Conservation (phyloP, 2,329 filamentous ascomycete genomes). For the Nemania serpens region DNA sequence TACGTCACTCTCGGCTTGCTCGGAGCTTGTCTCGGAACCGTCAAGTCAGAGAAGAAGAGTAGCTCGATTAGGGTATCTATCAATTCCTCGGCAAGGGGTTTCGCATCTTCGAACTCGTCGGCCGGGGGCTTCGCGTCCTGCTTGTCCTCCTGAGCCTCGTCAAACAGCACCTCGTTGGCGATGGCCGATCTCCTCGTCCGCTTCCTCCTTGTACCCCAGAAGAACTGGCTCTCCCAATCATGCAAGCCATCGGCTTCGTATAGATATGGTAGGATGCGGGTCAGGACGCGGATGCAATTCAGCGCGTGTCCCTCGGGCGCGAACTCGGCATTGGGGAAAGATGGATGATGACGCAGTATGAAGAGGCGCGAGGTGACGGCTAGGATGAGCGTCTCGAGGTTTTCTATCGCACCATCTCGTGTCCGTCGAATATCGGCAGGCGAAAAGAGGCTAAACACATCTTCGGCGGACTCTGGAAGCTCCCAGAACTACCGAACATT, state of each 20-base stretch:
- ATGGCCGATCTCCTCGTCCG: conserved; percentile 68
- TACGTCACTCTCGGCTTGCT: conserved; percentile 83
- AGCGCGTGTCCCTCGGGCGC: conserved; percentile 84
- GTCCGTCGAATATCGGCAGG: conserved; percentile 86
- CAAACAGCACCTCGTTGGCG: conserved; percentile 80
- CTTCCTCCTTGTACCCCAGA: conserved; percentile 80
- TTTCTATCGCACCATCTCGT: conserved; percentile 81
- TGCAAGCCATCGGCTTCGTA: conserved; percentile 87
- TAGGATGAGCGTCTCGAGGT: conserved; percentile 86
- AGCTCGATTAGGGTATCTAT: conserved; percentile 88
- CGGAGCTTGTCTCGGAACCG: conserved; percentile 72
- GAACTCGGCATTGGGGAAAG: conserved; percentile 84
- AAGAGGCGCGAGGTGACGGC: conserved; percentile 83
- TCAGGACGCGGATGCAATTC: conserved; percentile 92
- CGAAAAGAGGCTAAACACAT: conserved; percentile 95
- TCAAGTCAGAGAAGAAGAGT: conserved; percentile 90
- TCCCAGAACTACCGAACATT: conserved; percentile 79
- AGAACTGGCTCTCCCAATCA: conserved; percentile 90
- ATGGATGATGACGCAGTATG: conserved; percentile 82
- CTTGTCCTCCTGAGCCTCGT: conserved; percentile 67
- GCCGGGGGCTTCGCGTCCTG: conserved; percentile 50
- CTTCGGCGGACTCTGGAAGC: conserved; percentile 91
- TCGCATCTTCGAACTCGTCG: conserved; percentile 77
- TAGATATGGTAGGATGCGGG: conserved; percentile 84
- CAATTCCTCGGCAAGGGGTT: conserved; percentile 88